Percentiles rank a stretch among this genome's conserved stretches.
phyloP scores from a whole-genome alignment of 805 yeast genomes.

The Metschnikowia vanudenii region DNA sequence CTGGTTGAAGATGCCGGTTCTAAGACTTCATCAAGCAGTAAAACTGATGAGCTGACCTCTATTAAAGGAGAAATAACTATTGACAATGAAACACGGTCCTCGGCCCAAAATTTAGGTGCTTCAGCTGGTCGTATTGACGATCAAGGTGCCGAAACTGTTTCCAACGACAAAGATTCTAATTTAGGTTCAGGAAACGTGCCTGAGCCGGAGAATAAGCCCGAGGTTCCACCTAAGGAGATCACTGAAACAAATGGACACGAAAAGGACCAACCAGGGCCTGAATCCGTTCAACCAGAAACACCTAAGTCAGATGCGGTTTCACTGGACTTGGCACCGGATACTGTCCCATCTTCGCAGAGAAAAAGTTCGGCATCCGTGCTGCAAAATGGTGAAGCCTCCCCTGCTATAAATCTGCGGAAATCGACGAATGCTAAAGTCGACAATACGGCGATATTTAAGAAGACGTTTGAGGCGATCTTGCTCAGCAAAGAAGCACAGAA shows the following conservation, averaged over 20 bases:
- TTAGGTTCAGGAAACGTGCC: not conserved
- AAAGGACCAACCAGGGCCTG: not conserved
- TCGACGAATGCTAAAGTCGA: slow-evolving; percentile 19
- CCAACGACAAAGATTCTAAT: not conserved
- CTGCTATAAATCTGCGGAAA: not conserved
- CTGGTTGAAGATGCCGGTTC: too few species aligned
- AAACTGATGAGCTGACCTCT: too few species aligned
- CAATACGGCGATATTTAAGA: slow-evolving; percentile 38
- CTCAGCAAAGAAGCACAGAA: slow-evolving; percentile 62
- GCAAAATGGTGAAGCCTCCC: not conserved
- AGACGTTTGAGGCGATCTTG: slow-evolving; percentile 57
- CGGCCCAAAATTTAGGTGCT: too few species aligned
- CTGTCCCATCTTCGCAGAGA: not conserved
- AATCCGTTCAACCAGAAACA: not conserved
- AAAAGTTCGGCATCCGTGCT: not conserved
- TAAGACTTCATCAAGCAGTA: too few species aligned
- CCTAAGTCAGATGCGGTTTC: not conserved
- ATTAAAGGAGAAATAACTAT: too few species aligned
- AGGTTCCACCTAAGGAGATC: not conserved
- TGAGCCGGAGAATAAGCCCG: not conserved
- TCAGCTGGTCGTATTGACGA: not conserved
- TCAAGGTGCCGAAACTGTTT: not conserved
- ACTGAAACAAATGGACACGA: not conserved
- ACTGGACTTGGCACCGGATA: not conserved
- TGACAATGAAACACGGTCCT: too few species aligned